Base-by-base conservation (phyloP, 192 early-diverging fungal species). In the Entophlyctis luteolus region DNA sequence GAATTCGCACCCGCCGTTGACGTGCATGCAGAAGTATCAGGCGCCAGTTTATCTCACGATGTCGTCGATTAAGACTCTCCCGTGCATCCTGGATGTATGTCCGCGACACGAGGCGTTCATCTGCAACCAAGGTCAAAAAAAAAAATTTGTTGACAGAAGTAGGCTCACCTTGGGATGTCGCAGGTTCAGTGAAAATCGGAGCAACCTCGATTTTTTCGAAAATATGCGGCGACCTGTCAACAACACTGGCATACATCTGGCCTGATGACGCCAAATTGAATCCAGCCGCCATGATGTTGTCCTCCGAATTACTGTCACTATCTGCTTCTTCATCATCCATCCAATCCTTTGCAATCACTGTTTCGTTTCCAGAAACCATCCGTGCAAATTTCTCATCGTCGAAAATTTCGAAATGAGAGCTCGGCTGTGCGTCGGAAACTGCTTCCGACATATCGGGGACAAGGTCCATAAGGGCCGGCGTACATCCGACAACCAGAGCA, bases 201-300 rank as follows among this genome's bases (percentile, higher is more conserved):
- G 80, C 46, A 22, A 82, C 35, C 42, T 79, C 75, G 18, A 82
- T 48, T 47, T 77, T 77, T 25, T 79, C 77, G 65, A 82, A 79
- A 31, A 48, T 46, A 31, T 69, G 56, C n/a, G 58, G 57, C 75
- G 75, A 63, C 2, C 47, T 25, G 46, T 82, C 80, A 22, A 82
- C 37, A 2, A 62, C 53, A 10, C 77, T 71, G 1, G 55, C 34
- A 49, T 76, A 82, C 4, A 78, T 14, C 4, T 47, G 34, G 10
- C 56, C 70, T 12, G 53, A 55, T 29, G 52, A 28, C 1, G 31
- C 20, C 23, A 75, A 33, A 23, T 23, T 55, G 5, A 36, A 12
- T 57, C 38, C 37, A 20, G 28, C 65, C 53, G 12, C 37, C 42
- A 12, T 23, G 12, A n/a, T 3, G 39, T 20, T n/a, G n/a, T n/a